Conservation (phyloP, 192 early-diverging fungal species). For the Chytriomyces sp. region DNA sequence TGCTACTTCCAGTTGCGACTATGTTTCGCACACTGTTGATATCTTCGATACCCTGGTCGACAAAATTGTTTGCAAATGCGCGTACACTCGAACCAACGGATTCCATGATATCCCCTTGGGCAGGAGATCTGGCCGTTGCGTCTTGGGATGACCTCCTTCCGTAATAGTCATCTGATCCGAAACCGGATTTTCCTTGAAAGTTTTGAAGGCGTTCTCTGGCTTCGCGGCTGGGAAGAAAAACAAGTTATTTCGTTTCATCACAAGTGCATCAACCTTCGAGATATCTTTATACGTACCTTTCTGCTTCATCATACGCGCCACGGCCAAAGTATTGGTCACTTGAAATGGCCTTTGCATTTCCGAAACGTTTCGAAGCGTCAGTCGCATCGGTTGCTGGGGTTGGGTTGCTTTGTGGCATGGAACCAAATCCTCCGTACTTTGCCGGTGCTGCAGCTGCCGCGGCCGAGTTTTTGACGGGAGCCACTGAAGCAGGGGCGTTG, state of each 20-base stretch:
- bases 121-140: background rate
- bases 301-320: conserved; percentile 63
- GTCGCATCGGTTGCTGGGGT: conserved; percentile 45
- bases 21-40: conserved; percentile 47
- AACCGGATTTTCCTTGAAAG: conserved; percentile 60
- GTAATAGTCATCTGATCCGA: conserved; percentile 64
- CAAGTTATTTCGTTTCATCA: background rate
- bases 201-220: conserved; percentile 50
- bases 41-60: conserved; percentile 61
- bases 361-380: conserved; percentile 80
- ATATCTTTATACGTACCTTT: conserved; percentile 44
- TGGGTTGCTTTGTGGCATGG: conserved; percentile 13
- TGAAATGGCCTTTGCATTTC: conserved; percentile 83
- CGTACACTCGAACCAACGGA: conserved; percentile 36
- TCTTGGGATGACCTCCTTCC: conserved; percentile 30
- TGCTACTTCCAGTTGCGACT: conserved; percentile 49
- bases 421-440: conserved; percentile 1
- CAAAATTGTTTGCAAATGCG: conserved; percentile 63
- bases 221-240: conserved; percentile 47
- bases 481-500: background rate
- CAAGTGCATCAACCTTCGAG: no score
- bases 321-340: conserved; percentile 93
- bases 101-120: conserved; percentile 39
- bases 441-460: conserved; percentile 56
- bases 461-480: background rate